Conservation (phyloP, 164 flowering plant species). For the Euptelea pleiosperma region DNA sequence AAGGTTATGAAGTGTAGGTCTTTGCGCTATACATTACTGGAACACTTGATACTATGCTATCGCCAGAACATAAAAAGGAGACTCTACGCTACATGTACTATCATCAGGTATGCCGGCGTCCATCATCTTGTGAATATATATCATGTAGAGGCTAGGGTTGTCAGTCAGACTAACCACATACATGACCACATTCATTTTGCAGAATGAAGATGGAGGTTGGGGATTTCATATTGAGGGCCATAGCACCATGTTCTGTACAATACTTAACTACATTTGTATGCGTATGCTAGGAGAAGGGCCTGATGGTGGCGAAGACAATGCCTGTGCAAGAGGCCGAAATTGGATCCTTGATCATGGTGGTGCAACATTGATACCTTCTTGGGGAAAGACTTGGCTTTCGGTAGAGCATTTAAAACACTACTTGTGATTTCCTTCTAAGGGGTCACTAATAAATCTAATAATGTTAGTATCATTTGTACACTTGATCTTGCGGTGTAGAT, state of each 20-base stretch:
- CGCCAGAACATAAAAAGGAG: conserved; percentile 40
- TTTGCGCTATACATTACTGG: conserved; percentile 37
- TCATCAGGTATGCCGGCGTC: conserved; percentile 47
- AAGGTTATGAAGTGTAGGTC: conserved; percentile 28
- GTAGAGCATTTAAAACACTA: conserved; percentile 25
- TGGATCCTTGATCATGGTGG: conserved; percentile 67
- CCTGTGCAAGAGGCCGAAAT: conserved; percentile 32
- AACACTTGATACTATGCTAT: conserved; percentile 28
- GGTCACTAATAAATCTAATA: too few relatives aligned
- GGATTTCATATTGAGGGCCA: conserved; percentile 68
- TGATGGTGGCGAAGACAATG: conserved; percentile 37
- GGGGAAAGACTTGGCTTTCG: conserved; percentile 64
- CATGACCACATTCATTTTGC: too few relatives aligned
- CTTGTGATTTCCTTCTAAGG: too few relatives aligned
- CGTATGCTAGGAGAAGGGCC: conserved; percentile 53
- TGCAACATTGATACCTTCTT: conserved; percentile 37
- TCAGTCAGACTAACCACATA: neutral
- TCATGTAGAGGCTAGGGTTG: too few relatives aligned
- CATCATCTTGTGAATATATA: neutral
- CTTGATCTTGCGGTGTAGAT: conserved; percentile 28
- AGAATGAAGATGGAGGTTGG: conserved; percentile 84
- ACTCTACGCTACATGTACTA: conserved; percentile 52
- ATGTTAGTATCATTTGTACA: too few relatives aligned
- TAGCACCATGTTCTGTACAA: conserved; percentile 65
- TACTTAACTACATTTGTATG: conserved; percentile 43